These are phyloP conservation scores for Zopfochytrium polystomum DNA, from an alignment of 371 early-diverging fungal genomes.

Conservation along the genomic window DNA sequence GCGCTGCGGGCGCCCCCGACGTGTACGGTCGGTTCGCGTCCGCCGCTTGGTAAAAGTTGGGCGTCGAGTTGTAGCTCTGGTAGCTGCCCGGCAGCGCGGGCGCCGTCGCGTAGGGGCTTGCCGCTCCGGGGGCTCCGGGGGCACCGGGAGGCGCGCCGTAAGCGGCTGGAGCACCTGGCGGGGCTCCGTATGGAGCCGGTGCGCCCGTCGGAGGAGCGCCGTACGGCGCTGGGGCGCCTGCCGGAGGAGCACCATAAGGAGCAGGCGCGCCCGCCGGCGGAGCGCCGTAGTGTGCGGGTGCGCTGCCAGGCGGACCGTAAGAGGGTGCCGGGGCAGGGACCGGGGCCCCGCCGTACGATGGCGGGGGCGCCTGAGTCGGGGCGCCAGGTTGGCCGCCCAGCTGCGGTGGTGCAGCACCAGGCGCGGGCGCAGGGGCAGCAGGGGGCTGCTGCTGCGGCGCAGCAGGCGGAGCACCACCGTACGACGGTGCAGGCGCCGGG, in stretches of 20 bases:
- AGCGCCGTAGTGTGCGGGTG: not conserved
- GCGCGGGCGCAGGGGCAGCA: no score
- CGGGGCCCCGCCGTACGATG: no score
- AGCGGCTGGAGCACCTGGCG: not conserved
- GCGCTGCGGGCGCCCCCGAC: slow-evolving; percentile 13
- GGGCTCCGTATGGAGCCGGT: not conserved
- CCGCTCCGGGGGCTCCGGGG: slow-evolving; percentile 4
- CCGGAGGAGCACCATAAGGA: not conserved
- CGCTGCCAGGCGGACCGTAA: no score
- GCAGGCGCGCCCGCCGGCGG: not conserved
- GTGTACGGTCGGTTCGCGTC: slow-evolving; percentile 9
- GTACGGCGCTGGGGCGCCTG: not conserved
- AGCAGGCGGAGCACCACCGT: no score
- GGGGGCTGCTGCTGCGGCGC: no score
- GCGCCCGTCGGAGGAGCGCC: not conserved
- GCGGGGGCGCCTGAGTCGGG: no score
- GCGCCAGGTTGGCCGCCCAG: no score
- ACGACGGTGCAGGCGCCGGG: no score
- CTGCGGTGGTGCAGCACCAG: no score
- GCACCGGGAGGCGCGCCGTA: slow-evolving; percentile 13
- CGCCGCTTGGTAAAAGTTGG: no score
- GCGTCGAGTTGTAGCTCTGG: no score
- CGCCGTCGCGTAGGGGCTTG: slow-evolving; percentile 10
- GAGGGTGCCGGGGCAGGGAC: no score
- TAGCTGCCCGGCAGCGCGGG: slow-evolving; percentile 5